Conservation (phyloP, 345 rosid species). For the Tarenaya hassleriana region DNA sequence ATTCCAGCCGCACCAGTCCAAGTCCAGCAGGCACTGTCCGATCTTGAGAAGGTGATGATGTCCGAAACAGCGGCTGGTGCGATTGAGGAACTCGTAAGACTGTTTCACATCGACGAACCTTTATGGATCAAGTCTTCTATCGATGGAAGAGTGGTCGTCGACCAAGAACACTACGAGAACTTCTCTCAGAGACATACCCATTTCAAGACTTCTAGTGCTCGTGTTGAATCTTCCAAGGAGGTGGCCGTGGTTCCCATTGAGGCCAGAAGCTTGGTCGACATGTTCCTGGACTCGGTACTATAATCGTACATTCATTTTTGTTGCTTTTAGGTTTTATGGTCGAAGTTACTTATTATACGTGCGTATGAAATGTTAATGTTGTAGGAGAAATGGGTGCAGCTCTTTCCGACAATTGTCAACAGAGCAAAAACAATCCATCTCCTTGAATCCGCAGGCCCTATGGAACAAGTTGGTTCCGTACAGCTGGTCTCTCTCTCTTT, state of each 20-base stretch:
- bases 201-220: conserved; percentile 31
- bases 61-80: conserved; percentile 42
- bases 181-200: conserved; percentile 26
- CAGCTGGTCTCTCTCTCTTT: conserved; percentile 39
- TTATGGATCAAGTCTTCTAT: conserved; percentile 44
- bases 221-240: conserved; percentile 59
- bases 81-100: conserved; percentile 45
- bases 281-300: conserved; percentile 50
- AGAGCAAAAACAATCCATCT: conserved; percentile 38
- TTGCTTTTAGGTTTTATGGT: too few relatives aligned
- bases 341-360: too few relatives aligned
- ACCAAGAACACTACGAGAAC: conserved; percentile 35
- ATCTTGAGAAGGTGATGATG: conserved; percentile 33
- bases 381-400: conserved; percentile 55
- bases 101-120: conserved; percentile 37
- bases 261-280: conserved; percentile 33
- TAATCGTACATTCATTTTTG: too few relatives aligned
- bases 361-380: not conserved
- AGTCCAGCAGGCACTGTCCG: conserved; percentile 14
- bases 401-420: conserved; percentile 64
- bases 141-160: conserved; percentile 34
- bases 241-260: conserved; percentile 37
- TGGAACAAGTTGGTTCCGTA: conserved; percentile 34
- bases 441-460: conserved; percentile 29
- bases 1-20: too few relatives aligned